phyloP scores from a whole-genome alignment of 176 grass and related monocot species.

The Carex kokanica region DNA sequence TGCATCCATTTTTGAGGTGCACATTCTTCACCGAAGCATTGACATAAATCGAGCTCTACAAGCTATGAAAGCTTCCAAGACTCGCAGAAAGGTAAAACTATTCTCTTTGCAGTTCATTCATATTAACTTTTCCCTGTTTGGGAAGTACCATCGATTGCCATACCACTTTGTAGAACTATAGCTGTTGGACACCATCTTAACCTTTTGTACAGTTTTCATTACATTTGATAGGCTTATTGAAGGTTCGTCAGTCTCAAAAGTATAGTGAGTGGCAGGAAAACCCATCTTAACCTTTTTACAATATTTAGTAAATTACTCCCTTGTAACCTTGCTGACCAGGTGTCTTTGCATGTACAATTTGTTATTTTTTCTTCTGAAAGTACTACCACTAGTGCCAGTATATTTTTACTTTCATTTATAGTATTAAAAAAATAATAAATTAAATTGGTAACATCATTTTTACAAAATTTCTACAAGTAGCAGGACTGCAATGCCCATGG shows the following conservation, averaged over 20 bases:
- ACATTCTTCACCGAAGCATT: slow-evolving; percentile 89
- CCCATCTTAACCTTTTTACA: neutral
- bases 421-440: too few relatives aligned
- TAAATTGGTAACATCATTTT: too few relatives aligned
- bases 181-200: neutral
- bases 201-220: neutral
- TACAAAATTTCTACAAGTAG: too few relatives aligned
- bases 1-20: slow-evolving; percentile 57
- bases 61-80: slow-evolving; percentile 63
- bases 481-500: too few relatives aligned
- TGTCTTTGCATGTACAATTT: neutral
- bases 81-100: slow-evolving; percentile 59
- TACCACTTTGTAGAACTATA: neutral
- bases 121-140: neutral
- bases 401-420: neutral
- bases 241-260: neutral
- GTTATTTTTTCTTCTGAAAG: neutral
- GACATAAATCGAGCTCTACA: slow-evolving; percentile 80
- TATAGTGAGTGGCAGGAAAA: neutral
- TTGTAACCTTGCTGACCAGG: neutral
- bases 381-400: neutral
- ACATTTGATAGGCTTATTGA: neutral
- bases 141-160: neutral
- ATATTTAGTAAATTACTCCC: neutral
- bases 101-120: neutral